phyloP scores from a whole-genome alignment of 228 moss, liverwort and hornwort genomes.

The Sphagnum magellanicum region DNA sequence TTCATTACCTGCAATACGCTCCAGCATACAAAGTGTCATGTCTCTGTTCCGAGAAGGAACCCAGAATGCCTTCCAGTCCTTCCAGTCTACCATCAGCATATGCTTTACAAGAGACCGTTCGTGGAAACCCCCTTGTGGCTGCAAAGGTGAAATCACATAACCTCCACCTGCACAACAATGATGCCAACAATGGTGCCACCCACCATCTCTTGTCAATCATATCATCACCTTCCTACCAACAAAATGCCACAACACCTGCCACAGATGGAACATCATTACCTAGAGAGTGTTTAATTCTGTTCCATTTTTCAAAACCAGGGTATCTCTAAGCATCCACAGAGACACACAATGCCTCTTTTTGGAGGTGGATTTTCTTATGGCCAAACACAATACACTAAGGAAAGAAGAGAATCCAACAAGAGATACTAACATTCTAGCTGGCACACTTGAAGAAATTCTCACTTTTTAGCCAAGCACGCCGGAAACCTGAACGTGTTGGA shows the following conservation, averaged over 20 bases:
- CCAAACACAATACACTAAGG: background rate
- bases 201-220: too few species aligned
- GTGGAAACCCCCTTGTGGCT: constrained; percentile 18
- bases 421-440: background rate
- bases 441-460: constrained; percentile 10
- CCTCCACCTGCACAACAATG: constrained; percentile 70
- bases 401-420: background rate
- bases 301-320: too few species aligned
- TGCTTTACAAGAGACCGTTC: constrained; percentile 74
- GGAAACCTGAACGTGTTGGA: constrained; percentile 50
- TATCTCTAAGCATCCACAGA: too few species aligned
- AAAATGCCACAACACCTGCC: too few species aligned
- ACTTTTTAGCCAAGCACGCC: constrained; percentile 74
- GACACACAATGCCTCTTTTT: too few species aligned
- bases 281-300: too few species aligned
- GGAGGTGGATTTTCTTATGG: too few species aligned
- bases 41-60: constrained; percentile 40
- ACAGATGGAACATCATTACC: too few species aligned
- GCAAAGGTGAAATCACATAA: constrained; percentile 80
- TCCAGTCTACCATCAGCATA: constrained; percentile 89
- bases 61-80: constrained; percentile 38
- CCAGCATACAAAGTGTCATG: constrained; percentile 71
- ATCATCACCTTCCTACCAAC: too few species aligned
- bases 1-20: constrained; percentile 66
- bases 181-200: background rate